Evolutionary conservation across 2,329 filamentous ascomycete species (phyloP), one percentile per base, ranked within the genome.

Genomic region (Aureobasidium leucospermi): DNA sequence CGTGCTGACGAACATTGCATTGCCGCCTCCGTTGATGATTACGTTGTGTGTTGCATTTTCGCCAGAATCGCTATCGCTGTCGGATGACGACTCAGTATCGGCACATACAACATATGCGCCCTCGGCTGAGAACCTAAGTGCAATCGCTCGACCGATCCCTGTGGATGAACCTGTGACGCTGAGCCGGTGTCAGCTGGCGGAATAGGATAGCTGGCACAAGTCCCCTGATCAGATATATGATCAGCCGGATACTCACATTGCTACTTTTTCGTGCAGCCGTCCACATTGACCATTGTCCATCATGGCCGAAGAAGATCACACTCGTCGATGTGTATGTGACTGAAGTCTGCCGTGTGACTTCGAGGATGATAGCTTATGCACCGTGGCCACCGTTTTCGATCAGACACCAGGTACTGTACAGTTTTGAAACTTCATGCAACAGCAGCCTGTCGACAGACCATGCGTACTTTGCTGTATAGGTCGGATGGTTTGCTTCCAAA

Each of bases 71-170:
- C 43, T 41, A 11, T 53, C 58, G 28, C 58, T 51, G 6, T 39
- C 41, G 7, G 49, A 11, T n/a, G 42, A 13, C 10, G 51, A 28
- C 45, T 47, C 69, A 13, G 71, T 63, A 56, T 74, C 71, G 9
- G 69, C 67, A 57, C 65, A 64, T 58, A 64, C 66, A 11, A 70
- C 60, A 23, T 66, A 64, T 29, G 69, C 69, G 43, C 69, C 69
- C 61, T 71, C 67, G 19, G 62, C 39, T 7, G 69, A 68, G 47
- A 67, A 67, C 1, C 62, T 62, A 9, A 69, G 64, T 42, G 63
- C 64, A 16, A 70, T 71, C n/a, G 67, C 67, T 46, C 69, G 64
- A 23, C 69, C 69, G 6, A 71, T 63, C 2, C 69, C 69, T 9
- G 67, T 67, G 1, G 68, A 68, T 6, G 65, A 63, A 42, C 69